Conservation (phyloP, 352 stramenopile genomes). For the Pythium volutum region DNA sequence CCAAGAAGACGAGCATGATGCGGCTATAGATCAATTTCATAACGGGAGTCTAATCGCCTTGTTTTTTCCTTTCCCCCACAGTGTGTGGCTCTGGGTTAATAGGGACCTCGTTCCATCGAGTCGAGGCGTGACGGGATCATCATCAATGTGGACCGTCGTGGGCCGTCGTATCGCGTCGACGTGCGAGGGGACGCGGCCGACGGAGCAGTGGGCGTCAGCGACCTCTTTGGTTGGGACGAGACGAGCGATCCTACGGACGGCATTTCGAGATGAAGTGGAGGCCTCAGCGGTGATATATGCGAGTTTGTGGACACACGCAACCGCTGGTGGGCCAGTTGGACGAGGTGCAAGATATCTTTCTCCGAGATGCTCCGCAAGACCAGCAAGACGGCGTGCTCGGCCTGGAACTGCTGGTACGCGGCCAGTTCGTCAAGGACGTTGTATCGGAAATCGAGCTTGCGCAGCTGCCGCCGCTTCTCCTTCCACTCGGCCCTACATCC, state of each 20-base stretch:
- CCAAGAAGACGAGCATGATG: slow-evolving; percentile 14
- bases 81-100: no score
- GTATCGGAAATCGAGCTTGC: slow-evolving; percentile 59
- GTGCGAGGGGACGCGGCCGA: neutral
- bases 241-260: neutral
- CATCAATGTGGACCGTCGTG: slow-evolving; percentile 16
- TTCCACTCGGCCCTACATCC: slow-evolving; percentile 45
- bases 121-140: neutral
- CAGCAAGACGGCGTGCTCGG: slow-evolving; percentile 62
- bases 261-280: neutral
- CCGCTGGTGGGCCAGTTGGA: slow-evolving; percentile 37
- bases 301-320: slow-evolving; percentile 14
- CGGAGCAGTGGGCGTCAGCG: slow-evolving; percentile 8
- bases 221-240: neutral
- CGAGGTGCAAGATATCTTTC: slow-evolving; percentile 52
- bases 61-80: no score
- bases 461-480: slow-evolving; percentile 42
- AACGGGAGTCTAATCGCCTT: neutral
- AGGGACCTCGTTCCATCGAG: neutral
- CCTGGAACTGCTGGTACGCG: slow-evolving; percentile 57
- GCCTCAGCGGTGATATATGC: no score
- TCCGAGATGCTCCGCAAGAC: slow-evolving; percentile 62
- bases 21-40: slow-evolving; percentile 6
- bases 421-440: slow-evolving; percentile 67
- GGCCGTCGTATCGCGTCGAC: slow-evolving; percentile 7